Conservation (phyloP, 2,329 filamentous ascomycete species). For the Fusarium redolens region DNA sequence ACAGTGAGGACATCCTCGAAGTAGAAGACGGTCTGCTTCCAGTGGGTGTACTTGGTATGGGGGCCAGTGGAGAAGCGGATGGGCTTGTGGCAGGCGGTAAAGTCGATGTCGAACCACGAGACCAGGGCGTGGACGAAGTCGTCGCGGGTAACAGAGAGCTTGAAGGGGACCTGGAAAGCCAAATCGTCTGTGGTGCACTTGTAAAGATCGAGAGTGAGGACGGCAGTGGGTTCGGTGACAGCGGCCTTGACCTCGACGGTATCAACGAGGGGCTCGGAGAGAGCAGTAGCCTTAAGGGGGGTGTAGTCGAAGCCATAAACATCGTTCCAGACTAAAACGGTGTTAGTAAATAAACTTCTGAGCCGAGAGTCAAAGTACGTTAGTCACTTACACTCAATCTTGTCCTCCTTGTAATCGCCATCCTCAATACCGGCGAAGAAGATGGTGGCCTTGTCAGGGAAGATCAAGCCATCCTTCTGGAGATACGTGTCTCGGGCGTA, state of each 20-base stretch:
- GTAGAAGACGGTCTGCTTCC: slow-evolving; percentile 99
- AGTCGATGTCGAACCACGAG: slow-evolving; percentile 99
- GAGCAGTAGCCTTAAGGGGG: slow-evolving; percentile 90
- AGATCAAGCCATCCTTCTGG: slow-evolving; percentile 87
- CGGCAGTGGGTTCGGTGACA: slow-evolving; percentile 87
- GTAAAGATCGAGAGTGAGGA: slow-evolving; percentile 93
- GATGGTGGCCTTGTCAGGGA: slow-evolving; percentile 98
- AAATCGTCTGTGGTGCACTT: slow-evolving; percentile 87
- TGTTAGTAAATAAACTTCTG: not conserved
- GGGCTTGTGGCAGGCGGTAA: slow-evolving; percentile 97
- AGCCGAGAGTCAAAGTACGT: not conserved
- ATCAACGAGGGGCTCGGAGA: slow-evolving; percentile 96
- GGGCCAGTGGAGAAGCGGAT: slow-evolving; percentile 97
- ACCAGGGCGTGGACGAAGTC: slow-evolving; percentile 98
- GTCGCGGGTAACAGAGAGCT: slow-evolving; percentile 80
- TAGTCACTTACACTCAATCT: slow-evolving; percentile 88
- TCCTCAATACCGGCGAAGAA: slow-evolving; percentile 98
- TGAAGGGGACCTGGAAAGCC: slow-evolving; percentile 83
- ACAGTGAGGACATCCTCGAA: slow-evolving; percentile 92
- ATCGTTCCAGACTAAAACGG: slow-evolving; percentile 89
- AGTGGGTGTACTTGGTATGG: slow-evolving; percentile 99
- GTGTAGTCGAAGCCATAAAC: slow-evolving; percentile 98
- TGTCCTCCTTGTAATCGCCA: slow-evolving; percentile 99
- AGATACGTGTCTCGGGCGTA: slow-evolving; percentile 96
- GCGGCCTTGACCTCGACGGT: slow-evolving; percentile 98